Conservation (phyloP, 768 basidiomycete species). For the Xerocomus spinulosus region DNA sequence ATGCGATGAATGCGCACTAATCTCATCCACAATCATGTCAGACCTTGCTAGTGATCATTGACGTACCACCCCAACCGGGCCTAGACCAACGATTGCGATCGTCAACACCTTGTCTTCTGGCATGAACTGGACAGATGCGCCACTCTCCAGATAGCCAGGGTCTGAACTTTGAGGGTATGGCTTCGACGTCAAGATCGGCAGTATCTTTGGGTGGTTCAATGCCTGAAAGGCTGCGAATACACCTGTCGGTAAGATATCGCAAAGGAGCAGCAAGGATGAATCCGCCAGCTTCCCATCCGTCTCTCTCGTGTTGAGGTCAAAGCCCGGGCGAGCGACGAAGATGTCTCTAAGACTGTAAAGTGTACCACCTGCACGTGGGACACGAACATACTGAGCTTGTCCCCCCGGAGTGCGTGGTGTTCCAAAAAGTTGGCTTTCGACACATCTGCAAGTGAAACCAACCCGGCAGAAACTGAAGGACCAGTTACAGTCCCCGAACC, state of each 20-base stretch:
- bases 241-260: conserved; percentile 78
- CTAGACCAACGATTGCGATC: conserved; percentile 68
- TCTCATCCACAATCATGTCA: background rate
- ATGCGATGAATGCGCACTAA: conserved; percentile 57
- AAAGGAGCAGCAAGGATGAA: conserved; percentile 63
- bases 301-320: conserved; percentile 30
- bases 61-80: conserved; percentile 69
- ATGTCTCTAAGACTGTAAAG: conserved; percentile 58
- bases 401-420: conserved; percentile 62
- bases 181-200: conserved; percentile 52
- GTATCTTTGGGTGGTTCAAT: conserved; percentile 66
- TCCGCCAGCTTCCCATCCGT: conserved; percentile 47
- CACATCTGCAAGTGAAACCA: conserved; percentile 70
- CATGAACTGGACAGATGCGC: conserved; percentile 27
- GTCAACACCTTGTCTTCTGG: conserved; percentile 50
- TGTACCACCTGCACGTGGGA: conserved; percentile 77
- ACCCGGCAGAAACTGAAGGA: conserved; percentile 57
- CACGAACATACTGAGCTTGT: conserved; percentile 75
- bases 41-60: background rate
- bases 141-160: conserved; percentile 2
- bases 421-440: conserved; percentile 59
- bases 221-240: conserved; percentile 73
- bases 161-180: conserved; percentile 49
- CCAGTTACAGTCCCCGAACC: no score
- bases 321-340: conserved; percentile 16